Evolutionary conservation across 225 moss, liverwort and hornwort genomes (phyloP).

Genomic region (Rhytidiadelphus loreus): DNA sequence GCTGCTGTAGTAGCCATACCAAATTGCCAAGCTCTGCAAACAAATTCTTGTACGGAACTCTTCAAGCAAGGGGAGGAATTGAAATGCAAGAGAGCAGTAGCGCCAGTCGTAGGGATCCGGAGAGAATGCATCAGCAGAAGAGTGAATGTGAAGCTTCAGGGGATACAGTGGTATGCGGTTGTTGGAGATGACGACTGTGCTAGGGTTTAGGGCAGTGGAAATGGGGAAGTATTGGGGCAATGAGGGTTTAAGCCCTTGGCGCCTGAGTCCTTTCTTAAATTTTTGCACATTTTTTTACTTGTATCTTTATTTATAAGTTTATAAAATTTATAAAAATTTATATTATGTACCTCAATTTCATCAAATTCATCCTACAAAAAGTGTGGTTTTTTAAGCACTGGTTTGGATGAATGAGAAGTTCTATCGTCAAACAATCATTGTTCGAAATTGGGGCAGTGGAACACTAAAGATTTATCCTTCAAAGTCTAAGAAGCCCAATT

Average conservation of each 20-base stretch:
- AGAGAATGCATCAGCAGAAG: background rate
- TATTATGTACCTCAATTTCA: background rate
- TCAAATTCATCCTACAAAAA: too few relatives aligned
- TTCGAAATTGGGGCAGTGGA: rapidly evolving
- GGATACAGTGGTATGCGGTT: background rate
- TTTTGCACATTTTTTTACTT: background rate
- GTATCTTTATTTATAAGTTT: background rate
- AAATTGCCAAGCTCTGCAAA: background rate
- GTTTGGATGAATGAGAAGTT: background rate
- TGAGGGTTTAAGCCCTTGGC: background rate
- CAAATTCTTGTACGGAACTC: background rate
- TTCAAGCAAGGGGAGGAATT: background rate
- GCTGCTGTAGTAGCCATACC: constrained; percentile 23
- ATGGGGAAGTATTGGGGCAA: too few relatives aligned
- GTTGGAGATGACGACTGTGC: background rate
- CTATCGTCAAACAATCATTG: rapidly evolving
- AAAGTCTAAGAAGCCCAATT: background rate
- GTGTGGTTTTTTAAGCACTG: background rate
- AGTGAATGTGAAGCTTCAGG: background rate
- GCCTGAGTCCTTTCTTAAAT: background rate
- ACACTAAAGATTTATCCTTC: background rate
- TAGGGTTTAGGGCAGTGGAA: background rate
- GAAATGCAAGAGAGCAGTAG: background rate
- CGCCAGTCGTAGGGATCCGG: background rate
- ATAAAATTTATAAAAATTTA: background rate